A percentile compares a stretch with the other conserved stretches of the same genome.
These are phyloP conservation scores for Hanseniaspora thailandica DNA, from an alignment of 805 yeast species.

Conservation along the genomic window DNA sequence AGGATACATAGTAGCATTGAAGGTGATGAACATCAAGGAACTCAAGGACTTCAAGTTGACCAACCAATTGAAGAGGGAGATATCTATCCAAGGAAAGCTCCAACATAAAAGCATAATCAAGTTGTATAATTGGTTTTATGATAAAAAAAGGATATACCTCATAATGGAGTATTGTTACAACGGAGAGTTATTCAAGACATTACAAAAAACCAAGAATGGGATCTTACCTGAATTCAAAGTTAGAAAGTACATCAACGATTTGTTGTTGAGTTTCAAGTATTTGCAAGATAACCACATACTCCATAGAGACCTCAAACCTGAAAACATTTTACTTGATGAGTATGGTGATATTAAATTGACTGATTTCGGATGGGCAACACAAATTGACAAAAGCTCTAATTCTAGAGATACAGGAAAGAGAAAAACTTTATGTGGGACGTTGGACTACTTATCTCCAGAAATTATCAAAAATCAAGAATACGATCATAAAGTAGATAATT, in stretches of 20 bases:
- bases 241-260: conserved; percentile 68
- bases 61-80: conserved; percentile 77
- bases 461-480: conserved; percentile 77
- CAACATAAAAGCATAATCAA: conserved; percentile 72
- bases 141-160: conserved; percentile 65
- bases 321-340: conserved; percentile 68
- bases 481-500: conserved; percentile 67
- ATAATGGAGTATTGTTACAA: conserved; percentile 72
- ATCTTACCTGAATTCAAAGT: conserved; percentile 65
- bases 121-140: conserved; percentile 76
- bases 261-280: conserved; percentile 66
- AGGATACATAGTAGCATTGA: conserved; percentile 78
- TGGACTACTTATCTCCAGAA: conserved; percentile 92
- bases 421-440: conserved; percentile 84
- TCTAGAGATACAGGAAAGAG: conserved; percentile 49
- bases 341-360: conserved; percentile 71
- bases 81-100: conserved; percentile 75
- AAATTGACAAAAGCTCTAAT: conserved; percentile 4
- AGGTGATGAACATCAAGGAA: conserved; percentile 80
- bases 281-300: conserved; percentile 71
- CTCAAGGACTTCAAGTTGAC: conserved; percentile 64
- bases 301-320: conserved; percentile 91
- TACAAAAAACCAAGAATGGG: conserved; percentile 43
- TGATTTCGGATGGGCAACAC: conserved; percentile 93
- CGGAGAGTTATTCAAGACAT: conserved; percentile 73